A percentile compares a stretch with the other conserved stretches of the same genome.
Conservation (phyloP, 2,329 filamentous ascomycete genomes). For the Monosporascus sp. region DNA sequence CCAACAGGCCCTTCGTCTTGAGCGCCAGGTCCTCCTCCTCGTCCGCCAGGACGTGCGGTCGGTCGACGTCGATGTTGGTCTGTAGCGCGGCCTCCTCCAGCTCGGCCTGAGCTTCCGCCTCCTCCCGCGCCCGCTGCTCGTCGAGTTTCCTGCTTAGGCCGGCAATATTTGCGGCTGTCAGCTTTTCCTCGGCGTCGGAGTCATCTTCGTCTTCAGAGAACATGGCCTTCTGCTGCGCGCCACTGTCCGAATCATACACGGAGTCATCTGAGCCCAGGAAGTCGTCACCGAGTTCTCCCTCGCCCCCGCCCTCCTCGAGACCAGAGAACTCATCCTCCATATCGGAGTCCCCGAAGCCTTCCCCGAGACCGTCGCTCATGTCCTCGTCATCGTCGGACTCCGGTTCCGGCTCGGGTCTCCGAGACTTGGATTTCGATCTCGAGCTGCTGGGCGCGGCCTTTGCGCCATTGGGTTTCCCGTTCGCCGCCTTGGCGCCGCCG, state of each 20-base stretch:
- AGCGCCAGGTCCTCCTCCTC: conserved; percentile 55
- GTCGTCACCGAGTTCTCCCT: conserved; percentile 45
- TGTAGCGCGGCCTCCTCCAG: conserved; percentile 80
- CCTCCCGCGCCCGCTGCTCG: conserved; percentile 68
- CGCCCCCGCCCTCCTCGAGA: conserved; percentile 26
- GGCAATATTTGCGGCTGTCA: conserved; percentile 94
- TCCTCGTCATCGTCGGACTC: conserved; percentile 38
- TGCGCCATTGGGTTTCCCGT: conserved; percentile 25
- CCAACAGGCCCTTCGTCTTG: conserved; percentile 61
- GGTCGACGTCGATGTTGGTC: conserved; percentile 84
- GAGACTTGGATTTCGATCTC: conserved; percentile 29
- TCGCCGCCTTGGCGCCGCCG: conserved; percentile 23
- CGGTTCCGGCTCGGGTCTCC: conserved; percentile 33
- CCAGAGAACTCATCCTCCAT: conserved; percentile 37
- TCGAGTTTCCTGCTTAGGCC: conserved; percentile 85
- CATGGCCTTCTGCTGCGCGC: conserved; percentile 58
- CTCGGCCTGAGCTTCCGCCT: conserved; percentile 78
- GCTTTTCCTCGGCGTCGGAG: conserved; percentile 79
- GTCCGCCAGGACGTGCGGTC: conserved; percentile 59
- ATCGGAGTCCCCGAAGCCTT: conserved; percentile 34
- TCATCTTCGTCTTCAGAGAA: conserved; percentile 95
- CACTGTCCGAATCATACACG: conserved; percentile 68
- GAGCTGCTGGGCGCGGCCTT: conserved; percentile 24
- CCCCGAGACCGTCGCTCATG: conserved; percentile 40
- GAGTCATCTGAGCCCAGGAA: conserved; percentile 58